Percentiles rank a stretch among this genome's conserved stretches.
Conservation (phyloP, 2,329 filamentous ascomycete species). For the Tolypocladium inflatum region DNA sequence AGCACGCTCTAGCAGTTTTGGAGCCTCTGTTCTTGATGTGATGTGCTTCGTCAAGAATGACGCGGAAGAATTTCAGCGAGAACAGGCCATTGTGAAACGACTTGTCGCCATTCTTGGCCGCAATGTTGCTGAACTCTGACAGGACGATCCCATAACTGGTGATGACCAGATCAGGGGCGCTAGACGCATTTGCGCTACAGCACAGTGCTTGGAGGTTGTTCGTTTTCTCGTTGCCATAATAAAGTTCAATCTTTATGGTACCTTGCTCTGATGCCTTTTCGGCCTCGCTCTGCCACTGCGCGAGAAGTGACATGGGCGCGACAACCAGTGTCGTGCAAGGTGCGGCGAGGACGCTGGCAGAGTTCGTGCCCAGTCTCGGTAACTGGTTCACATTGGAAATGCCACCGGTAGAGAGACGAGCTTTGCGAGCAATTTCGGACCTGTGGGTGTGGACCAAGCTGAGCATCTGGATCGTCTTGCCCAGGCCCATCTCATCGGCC, state of each 20-base stretch:
- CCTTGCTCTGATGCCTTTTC: constrained; percentile 81
- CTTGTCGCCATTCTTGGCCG: constrained; percentile 54
- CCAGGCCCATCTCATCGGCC: constrained; percentile 94
- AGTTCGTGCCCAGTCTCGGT: constrained; percentile 49
- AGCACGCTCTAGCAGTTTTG: constrained; percentile 92
- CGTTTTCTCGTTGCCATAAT: constrained; percentile 83
- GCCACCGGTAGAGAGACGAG: constrained; percentile 19
- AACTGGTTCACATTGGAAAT: constrained; percentile 47
- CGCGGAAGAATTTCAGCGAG: constrained; percentile 84
- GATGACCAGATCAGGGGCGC: constrained; percentile 82
- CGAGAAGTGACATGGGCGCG: constrained; percentile 93
- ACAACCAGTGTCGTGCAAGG: constrained; percentile 89
- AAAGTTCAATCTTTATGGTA: constrained; percentile 75
- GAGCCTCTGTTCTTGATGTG: constrained; percentile 84
- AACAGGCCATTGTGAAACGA: constrained; percentile 67
- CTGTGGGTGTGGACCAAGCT: constrained; percentile 82
- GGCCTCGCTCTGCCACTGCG: constrained; percentile 95
- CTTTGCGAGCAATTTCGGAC: constrained; percentile 39
- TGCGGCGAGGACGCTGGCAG: constrained; percentile 52
- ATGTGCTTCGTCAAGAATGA: constrained; percentile 94
- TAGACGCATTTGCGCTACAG: constrained; percentile 59
- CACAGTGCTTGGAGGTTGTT: constrained; percentile 72
- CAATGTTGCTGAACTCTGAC: constrained; percentile 72
- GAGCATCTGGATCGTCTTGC: constrained; percentile 98
- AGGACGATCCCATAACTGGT: constrained; percentile 90